Percentiles rank a stretch among this genome's conserved stretches.
Evolutionary conservation across 768 basidiomycete genomes (phyloP).

Genomic region (Suillus bovinus): DNA sequence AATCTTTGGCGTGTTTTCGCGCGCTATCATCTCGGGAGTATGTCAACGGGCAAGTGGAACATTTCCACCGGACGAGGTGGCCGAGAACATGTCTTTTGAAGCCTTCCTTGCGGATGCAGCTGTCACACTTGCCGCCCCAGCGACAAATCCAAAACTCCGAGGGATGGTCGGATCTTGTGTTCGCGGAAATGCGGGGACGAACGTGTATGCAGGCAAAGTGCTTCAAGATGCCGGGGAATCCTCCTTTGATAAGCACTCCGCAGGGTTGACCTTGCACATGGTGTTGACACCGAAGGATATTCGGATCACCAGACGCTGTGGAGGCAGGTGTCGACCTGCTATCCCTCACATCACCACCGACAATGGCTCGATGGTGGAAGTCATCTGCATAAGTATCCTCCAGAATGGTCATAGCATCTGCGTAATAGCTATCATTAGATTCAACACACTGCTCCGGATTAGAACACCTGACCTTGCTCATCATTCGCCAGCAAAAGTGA

Average conservation of each 20-base stretch:
- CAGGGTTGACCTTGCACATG: background rate
- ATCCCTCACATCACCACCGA: background rate
- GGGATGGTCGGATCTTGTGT: background rate
- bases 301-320: background rate
- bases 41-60: background rate
- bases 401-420: background rate
- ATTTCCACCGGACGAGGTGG: background rate
- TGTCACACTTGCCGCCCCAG: background rate
- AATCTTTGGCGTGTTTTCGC: background rate
- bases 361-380: too few relatives aligned
- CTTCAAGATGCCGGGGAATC: background rate
- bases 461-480: background rate
- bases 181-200: background rate
- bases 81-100: background rate
- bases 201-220: background rate
- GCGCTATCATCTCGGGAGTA: slow-evolving; percentile 1
- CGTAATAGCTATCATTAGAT: background rate
- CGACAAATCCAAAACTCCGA: background rate
- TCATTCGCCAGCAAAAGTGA: background rate
- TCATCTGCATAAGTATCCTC: background rate
- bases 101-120: background rate
- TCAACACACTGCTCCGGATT: background rate
- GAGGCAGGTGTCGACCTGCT: too few relatives aligned
- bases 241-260: background rate
- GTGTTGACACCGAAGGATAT: background rate